A percentile compares a stretch with the other conserved stretches of the same genome.
Evolutionary conservation across 2,329 filamentous ascomycete genomes (phyloP).

Genomic region (Aspergillus sp.): DNA sequence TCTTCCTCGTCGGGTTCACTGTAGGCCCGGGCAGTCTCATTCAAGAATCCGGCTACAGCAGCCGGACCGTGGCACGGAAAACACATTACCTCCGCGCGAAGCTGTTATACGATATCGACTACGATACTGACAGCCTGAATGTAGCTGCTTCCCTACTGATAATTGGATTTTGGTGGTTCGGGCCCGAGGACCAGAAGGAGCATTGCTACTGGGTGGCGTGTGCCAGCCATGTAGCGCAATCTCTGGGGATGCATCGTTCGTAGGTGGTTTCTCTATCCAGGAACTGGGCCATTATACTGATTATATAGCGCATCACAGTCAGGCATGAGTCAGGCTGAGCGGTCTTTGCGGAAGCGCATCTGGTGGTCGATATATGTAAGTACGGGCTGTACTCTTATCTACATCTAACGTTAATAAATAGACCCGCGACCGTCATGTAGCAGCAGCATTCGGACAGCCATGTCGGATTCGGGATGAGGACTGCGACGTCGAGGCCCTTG

Average conservation of each 20-base stretch:
- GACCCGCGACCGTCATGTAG: slow-evolving; percentile 23
- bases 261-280: not conserved
- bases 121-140: slow-evolving; percentile 7
- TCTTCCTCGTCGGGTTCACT: not conserved
- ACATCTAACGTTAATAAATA: slow-evolving; percentile 1
- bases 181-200: slow-evolving; percentile 26
- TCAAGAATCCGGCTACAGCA: not conserved
- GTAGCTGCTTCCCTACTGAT: slow-evolving; percentile 20
- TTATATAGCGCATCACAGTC: not conserved
- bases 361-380: not conserved
- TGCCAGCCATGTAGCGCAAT: slow-evolving; percentile 18
- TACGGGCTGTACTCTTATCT: not conserved
- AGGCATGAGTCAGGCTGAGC: not conserved
- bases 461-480: slow-evolving; percentile 26
- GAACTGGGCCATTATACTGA: too few relatives aligned
- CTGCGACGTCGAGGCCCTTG: slow-evolving; percentile 26
- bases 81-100: not conserved
- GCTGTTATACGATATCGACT: not conserved
- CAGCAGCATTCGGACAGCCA: slow-evolving; percentile 26
- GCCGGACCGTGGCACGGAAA: not conserved
- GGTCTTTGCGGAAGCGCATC: not conserved
- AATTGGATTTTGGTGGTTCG: slow-evolving; percentile 24
- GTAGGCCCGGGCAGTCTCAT: not conserved
- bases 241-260: slow-evolving; percentile 23
- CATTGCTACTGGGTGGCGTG: slow-evolving; percentile 21